phyloP scores from a whole-genome alignment of 1,284 basidiomycete genomes.

The Apiotrichum domesticum region DNA sequence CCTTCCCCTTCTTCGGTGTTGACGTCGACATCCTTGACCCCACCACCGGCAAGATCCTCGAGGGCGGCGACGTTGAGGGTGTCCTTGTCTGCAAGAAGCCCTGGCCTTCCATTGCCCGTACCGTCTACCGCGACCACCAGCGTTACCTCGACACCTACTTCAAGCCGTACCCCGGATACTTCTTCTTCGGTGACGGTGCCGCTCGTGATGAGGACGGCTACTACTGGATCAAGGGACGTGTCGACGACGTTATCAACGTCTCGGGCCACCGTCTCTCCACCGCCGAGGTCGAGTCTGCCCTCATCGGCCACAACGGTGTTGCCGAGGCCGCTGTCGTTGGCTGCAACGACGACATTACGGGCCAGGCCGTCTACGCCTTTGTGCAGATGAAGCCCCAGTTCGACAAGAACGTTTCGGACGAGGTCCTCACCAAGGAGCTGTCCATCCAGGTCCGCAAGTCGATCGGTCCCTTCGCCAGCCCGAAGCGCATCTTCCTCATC shows the following conservation, averaged over 20 bases:
- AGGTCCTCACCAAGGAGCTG: conserved; percentile 75
- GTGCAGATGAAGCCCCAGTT: conserved; percentile 67
- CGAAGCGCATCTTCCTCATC: conserved; percentile 85
- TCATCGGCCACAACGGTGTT: conserved; percentile 89
- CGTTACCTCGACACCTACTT: conserved; percentile 93
- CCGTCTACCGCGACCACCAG: conserved; percentile 86
- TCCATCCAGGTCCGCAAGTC: conserved; percentile 87
- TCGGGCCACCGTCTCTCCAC: conserved; percentile 96
- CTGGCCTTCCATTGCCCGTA: conserved; percentile 96
- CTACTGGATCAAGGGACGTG: conserved; percentile 96
- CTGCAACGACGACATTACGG: conserved; percentile 75
- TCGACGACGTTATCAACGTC: conserved; percentile 65
- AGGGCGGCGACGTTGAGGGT: conserved; percentile 82
- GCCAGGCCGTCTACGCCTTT: conserved; percentile 71
- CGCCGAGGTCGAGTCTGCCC: conserved; percentile 93
- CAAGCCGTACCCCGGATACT: conserved; percentile 54
- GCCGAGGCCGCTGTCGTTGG: conserved; percentile 95
- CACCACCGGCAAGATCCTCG: conserved; percentile 55
- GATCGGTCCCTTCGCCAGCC: conserved; percentile 91
- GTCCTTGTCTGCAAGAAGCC: conserved; percentile 79
- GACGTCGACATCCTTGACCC: conserved; percentile 85
- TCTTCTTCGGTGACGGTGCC: conserved; percentile 96
- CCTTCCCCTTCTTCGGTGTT: conserved; percentile 96
- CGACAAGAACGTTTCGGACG: conserved; percentile 62
- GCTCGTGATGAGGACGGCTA: conserved; percentile 92